Evolutionary conservation across 345 rosid genomes (phyloP).

Genomic region (Eutrema japonicum): DNA sequence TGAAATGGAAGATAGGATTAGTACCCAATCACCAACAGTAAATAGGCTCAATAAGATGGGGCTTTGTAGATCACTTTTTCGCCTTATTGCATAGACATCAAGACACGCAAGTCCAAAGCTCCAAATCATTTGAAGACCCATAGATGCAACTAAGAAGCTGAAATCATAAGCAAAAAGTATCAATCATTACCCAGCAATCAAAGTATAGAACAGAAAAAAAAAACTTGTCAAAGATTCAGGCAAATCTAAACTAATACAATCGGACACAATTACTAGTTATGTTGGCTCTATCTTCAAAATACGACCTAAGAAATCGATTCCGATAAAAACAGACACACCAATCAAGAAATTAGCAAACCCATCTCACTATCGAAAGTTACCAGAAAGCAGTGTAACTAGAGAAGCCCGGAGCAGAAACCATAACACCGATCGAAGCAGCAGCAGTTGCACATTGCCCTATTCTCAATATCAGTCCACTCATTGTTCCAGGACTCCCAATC

Average conservation of each 20-base stretch:
- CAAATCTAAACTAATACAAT: background rate
- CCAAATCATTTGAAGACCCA: conserved; percentile 96
- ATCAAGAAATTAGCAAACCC: conserved; percentile 3
- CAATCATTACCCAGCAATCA: conserved; percentile 8
- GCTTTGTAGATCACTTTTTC: conserved; percentile 75
- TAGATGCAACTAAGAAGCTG: conserved; percentile 94
- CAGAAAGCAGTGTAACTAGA: conserved; percentile 88
- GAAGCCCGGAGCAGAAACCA: conserved; percentile 74
- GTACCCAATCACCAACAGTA: conserved; percentile 96
- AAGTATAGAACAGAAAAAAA: background rate
- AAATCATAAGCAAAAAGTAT: conserved; percentile 26
- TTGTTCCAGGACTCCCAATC: conserved; percentile 83
- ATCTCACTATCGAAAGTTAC: conserved; percentile 43
- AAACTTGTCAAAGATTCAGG: background rate
- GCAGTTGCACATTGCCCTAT: conserved; percentile 73
- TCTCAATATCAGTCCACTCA: conserved; percentile 72
- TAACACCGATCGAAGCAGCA: conserved; percentile 76
- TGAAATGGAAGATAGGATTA: background rate
- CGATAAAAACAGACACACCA: background rate
- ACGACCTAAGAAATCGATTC: conserved; percentile 14
- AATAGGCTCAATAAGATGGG: conserved; percentile 86
- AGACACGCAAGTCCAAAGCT: conserved; percentile 98
- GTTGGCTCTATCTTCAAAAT: background rate
- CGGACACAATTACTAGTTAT: too few species aligned
- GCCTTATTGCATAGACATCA: conserved; percentile 74